Base-by-base conservation (phyloP, 2,329 filamentous ascomycete species). In the Fusarium temperatum region DNA sequence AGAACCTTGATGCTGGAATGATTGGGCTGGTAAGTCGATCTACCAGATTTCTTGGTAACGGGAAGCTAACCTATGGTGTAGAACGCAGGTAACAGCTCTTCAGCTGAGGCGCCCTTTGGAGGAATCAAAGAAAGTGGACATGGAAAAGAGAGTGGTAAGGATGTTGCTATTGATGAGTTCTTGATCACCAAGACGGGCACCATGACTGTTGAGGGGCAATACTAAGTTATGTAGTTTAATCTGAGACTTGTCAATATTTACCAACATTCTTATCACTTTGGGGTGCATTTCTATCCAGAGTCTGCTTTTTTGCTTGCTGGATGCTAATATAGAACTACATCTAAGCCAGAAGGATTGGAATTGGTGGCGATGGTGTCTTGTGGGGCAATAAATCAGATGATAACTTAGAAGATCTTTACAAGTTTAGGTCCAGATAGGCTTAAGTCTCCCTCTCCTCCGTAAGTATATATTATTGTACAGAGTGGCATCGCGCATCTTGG, bases 141-240 rank as follows among this genome's bases (percentile, higher is more conserved):
- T 39, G 73, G 73, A 3, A 75, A 75, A 41, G 73, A 75, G 36
- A 55, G 84, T 55, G 84, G 84, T 39, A 85, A 84, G 64, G 84
- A 85, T 38, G 79, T 84, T 7, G 84, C 83, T 0, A 80, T 85
- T n/a, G 80, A 84, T 26, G 84, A 85, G 67, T 85, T 83, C 32
- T 76, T 85, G 18, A 79, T 85, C n/a, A 83, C 82, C 2, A 85
- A 85, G 75, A 83, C 82, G 5, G 70, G 69, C 1, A 73, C 70
- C 0, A 28, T 73, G 18, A 57, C 64, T 3, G 26, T 73, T 1
- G 68, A 67, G 4, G 67, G 53, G 2, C 61, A 64, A 2, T 44
- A 51, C 20, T 64, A 11, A 20, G 2, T 1, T 58, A 1, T 15
- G 4, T 18, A 1, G n/a, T 50, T 11, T 1, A 14, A 20, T 12